These are phyloP conservation scores for Monosporozyma aquatica DNA, from an alignment of 805 yeast genomes.

Conservation along the genomic window DNA sequence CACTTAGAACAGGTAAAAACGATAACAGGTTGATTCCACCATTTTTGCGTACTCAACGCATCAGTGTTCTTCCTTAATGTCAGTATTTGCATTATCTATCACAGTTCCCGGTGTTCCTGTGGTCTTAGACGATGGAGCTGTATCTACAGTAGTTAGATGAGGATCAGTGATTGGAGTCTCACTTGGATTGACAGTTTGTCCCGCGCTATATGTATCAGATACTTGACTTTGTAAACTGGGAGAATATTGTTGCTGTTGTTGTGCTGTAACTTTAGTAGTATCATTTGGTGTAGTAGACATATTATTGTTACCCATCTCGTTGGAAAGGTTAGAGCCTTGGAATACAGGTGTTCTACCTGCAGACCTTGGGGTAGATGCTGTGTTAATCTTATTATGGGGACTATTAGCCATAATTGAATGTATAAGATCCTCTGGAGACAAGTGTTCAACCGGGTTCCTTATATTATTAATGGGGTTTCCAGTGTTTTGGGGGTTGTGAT, in stretches of 20 bases:
- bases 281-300: background rate
- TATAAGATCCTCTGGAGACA: background rate
- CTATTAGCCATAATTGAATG: background rate
- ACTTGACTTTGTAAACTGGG: constrained; percentile 5
- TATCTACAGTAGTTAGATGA: background rate
- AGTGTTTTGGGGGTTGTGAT: too few relatives aligned
- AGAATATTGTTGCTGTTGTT: constrained; percentile 5
- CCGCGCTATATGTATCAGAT: constrained; percentile 2
- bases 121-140: background rate
- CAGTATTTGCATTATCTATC: too few relatives aligned
- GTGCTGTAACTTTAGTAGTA: background rate
- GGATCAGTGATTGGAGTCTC: constrained; percentile 4
- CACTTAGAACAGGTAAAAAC: too few relatives aligned
- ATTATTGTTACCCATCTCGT: background rate
- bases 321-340: background rate
- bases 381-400: background rate
- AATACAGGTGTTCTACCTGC: constrained; percentile 2
- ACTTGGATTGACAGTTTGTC: constrained; percentile 1
- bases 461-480: background rate
- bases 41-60: too few relatives aligned
- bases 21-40: too few relatives aligned
- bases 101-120: too few relatives aligned
- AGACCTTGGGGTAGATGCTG: constrained; percentile 1
- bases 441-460: background rate
- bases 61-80: too few relatives aligned